Percentiles rank a stretch among this genome's conserved stretches.
Conservation (phyloP, 2,329 filamentous ascomycete genomes). For the Penicillium brevicompactum region DNA sequence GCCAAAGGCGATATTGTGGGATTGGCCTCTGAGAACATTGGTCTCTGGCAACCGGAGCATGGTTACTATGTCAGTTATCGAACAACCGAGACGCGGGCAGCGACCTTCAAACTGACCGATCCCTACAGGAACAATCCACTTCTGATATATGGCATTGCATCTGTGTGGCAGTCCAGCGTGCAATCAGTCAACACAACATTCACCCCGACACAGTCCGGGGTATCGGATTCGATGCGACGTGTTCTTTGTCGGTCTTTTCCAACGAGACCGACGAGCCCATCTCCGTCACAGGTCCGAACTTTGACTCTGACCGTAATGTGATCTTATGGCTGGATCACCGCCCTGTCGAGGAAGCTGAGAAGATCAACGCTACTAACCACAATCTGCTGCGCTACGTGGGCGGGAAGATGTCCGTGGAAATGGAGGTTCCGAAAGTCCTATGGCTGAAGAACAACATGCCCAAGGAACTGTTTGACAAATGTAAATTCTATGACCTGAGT, state of each 20-base stretch:
- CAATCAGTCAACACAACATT: slow-evolving; percentile 78
- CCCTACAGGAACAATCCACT: slow-evolving; percentile 86
- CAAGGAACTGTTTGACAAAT: slow-evolving; percentile 80
- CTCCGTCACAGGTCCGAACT: slow-evolving; percentile 84
- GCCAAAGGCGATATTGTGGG: slow-evolving; percentile 81
- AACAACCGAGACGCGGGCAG: background rate
- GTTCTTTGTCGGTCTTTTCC: slow-evolving; percentile 88
- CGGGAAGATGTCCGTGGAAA: slow-evolving; percentile 98
- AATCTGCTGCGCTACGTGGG: slow-evolving; percentile 94
- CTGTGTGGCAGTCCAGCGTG: slow-evolving; percentile 81
- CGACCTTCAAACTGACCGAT: slow-evolving; percentile 4
- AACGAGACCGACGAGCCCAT: slow-evolving; percentile 88
- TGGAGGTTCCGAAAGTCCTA: slow-evolving; percentile 98
- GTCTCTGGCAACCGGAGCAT: slow-evolving; percentile 75
- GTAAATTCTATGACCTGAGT: slow-evolving; percentile 95
- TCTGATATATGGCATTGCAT: slow-evolving; percentile 96
- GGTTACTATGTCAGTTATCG: slow-evolving; percentile 67
- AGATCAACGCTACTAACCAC: slow-evolving; percentile 91
- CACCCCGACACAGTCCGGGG: slow-evolving; percentile 76
- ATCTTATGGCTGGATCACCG: slow-evolving; percentile 97
- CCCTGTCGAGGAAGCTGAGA: slow-evolving; percentile 83
- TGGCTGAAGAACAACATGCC: slow-evolving; percentile 99
- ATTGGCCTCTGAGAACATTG: slow-evolving; percentile 73
- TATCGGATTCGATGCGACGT: slow-evolving; percentile 98
- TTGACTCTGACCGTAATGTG: slow-evolving; percentile 88